phyloP scores from a whole-genome alignment of 192 early-diverging fungal genomes.

The Entomortierella beljakovae region DNA sequence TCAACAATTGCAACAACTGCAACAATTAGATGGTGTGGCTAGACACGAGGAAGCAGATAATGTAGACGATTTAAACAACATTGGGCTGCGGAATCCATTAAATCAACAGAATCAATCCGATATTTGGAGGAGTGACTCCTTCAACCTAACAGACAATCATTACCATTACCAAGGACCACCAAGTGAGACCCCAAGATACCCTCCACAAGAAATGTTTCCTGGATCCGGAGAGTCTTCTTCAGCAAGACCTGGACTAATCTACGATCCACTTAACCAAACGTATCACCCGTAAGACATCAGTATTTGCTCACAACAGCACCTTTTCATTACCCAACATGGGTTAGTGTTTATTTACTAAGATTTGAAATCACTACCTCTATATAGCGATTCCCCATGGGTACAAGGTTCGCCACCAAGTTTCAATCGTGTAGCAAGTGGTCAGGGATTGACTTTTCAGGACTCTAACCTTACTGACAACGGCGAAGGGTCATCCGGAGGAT shows the following conservation, averaged over 20 bases:
- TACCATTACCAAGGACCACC: background rate
- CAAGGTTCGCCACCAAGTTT: conserved; percentile 3
- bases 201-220: background rate
- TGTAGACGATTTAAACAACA: background rate
- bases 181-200: background rate
- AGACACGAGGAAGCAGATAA: background rate
- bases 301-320: background rate
- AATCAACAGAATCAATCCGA: conserved; percentile 2
- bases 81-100: background rate
- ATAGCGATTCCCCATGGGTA: conserved; percentile 9
- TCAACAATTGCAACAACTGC: conserved; percentile 7
- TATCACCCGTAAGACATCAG: conserved; percentile 20
- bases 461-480: background rate
- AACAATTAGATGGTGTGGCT: conserved; percentile 3
- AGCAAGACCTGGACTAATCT: conserved; percentile 17
- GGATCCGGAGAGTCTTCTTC: conserved; percentile 3
- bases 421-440: background rate
- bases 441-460: background rate
- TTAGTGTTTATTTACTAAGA: too few species aligned
- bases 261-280: conserved; percentile 24
- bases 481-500: conserved; percentile 10
- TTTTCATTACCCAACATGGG: background rate
- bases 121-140: conserved; percentile 1
- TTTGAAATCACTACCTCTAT: too few species aligned
- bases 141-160: background rate